Base-by-base conservation (phyloP, 371 early-diverging fungal species). In the Choanephora cucurbitarum region DNA sequence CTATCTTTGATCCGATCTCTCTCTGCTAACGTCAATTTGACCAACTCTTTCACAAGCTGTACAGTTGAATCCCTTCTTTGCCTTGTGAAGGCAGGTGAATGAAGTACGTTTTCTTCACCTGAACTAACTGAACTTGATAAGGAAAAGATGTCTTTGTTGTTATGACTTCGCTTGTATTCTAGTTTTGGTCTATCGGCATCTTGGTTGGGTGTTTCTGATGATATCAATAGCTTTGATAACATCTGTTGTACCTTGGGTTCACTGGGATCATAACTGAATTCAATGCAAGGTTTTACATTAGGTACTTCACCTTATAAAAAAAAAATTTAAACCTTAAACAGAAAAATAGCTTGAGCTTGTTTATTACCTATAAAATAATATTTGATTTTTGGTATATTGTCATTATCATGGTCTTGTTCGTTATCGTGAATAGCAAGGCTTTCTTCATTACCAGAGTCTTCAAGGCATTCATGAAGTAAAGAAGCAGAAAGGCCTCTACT, bases 341-440 rank as follows among this genome's bases (percentile, higher is more conserved):
- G n/a, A n/a, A n/a, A n/a, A n/a, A n/a, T n/a, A n/a, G n/a, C n/a
- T n/a, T n/a, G n/a, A n/a, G n/a, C 28, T 7, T 7, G 5, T 7
- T 7, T 11, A 6, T 37, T 37, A 78, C 84, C 82, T 31, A 79
- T 76, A 45, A 84, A 80, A 11, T 79, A 77, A 17, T 84, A 84
- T 37, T 74, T 71, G 11, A 84, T 68, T 18, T 66, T 69, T 2
- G 78, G 74, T 52, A 69, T 60, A 31, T 23, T 52, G 10, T 63
- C 50, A 47, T 14, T 37, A 2, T 37, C 37, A 37, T 9, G 37
- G 58, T 45, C 4, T 57, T 45, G 14, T 34, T 31, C 28, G 7
- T 37, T 3, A 37, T 32, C 10, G 32, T 37, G 10, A 24, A 28
- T 7, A 28, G 28, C 7, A 28, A 28, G 28, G 28, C 7, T 28